Evolutionary conservation across 257 asterid genomes (phyloP), one percentile per base, ranked within the genome.

Genomic region (Verbascum thapsus): DNA sequence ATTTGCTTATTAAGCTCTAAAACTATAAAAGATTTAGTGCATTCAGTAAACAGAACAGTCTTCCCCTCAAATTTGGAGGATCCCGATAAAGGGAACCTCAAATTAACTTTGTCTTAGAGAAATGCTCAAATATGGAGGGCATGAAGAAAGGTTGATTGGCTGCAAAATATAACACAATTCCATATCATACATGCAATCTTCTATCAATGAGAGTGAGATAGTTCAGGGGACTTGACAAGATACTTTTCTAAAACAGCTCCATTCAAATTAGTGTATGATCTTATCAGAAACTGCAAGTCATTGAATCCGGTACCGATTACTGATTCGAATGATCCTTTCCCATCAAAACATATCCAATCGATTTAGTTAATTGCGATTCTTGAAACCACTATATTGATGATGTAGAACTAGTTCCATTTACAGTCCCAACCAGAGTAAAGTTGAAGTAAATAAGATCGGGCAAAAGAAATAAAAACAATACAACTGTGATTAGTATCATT

Each of bases 71-170:
- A 39, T 43, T 50, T n/a, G 43, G 32, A 32, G 20, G 32, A 16
- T 55, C 44, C 51, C 50, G 0, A 39, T 0, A 68, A 51, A 43
- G 32, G 34, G 35, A 5, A 22, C 6, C 10, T 11, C 16, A 16
- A 17, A 41, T 22, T 37, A 10, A 47, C 53, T 34, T 53, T 58
- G 47, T 32, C 48, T 47, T 47, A 57, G 72, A 59, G 32, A 41
- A 52, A 43, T 42, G 49, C 57, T 51, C 13, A 20, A 19, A 61
- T 41, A 39, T 1, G 44, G 64, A 53, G 32, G 45, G 37, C 39
- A 32, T 12, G 13, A 55, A 19, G 18, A 40, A 35, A 55, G 19
- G 40, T 67, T 45, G 40, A 35, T 45, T 18, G 19, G 54, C 48
- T 19, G 32, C 19, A 42, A 40, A 41, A 41, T 13, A 39, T 15